Percentiles rank a stretch among this genome's conserved stretches.
Conservation (phyloP, 73 alveolate species). For the Paramecium tetraurelia region DNA sequence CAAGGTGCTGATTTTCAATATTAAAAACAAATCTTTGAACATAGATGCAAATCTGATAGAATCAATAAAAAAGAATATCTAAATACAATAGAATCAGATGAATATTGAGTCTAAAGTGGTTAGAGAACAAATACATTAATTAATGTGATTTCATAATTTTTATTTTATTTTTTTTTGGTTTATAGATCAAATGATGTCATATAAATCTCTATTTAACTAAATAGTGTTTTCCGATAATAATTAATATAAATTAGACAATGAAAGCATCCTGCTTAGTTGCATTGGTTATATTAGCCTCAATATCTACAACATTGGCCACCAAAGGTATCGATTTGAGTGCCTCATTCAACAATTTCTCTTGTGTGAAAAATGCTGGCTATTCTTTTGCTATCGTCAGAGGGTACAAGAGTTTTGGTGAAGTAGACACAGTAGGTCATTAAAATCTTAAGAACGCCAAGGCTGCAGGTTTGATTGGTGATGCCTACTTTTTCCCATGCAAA, state of each 20-base stretch:
- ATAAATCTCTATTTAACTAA: background rate
- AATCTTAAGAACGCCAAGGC: conserved; percentile 72
- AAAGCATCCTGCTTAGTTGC: background rate
- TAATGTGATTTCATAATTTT: background rate
- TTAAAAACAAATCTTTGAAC: background rate
- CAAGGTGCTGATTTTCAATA: background rate
- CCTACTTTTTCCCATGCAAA: conserved; percentile 79
- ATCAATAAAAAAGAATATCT: background rate
- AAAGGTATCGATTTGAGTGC: conserved; percentile 25
- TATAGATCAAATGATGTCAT: background rate
- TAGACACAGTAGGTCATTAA: conserved; percentile 66
- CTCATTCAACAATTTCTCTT: conserved; percentile 50
- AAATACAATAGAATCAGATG: background rate
- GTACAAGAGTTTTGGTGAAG: conserved; percentile 72
- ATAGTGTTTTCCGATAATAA: background rate
- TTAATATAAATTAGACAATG: background rate
- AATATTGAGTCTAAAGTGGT: background rate
- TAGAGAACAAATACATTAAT: background rate
- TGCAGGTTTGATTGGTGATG: conserved; percentile 81
- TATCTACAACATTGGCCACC: background rate
- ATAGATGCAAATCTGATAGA: background rate
- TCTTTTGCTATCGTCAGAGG: conserved; percentile 78
- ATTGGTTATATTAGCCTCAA: background rate
- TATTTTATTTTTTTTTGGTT: background rate
- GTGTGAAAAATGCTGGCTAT: conserved; percentile 67